A percentile compares a stretch with the other conserved stretches of the same genome.
These are phyloP conservation scores for Linum trigynum DNA, from an alignment of 345 rosid genomes.

Conservation along the genomic window DNA sequence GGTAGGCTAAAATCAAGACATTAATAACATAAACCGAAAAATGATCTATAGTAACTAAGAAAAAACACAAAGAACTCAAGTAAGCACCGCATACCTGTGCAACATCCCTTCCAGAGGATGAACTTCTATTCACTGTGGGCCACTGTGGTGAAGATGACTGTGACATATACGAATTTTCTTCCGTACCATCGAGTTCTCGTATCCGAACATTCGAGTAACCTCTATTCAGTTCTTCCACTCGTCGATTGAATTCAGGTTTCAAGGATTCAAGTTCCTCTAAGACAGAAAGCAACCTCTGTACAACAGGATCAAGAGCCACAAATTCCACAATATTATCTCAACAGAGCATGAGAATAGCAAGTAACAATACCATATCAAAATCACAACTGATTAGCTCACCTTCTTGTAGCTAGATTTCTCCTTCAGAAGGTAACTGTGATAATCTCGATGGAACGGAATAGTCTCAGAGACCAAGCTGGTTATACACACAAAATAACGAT, in stretches of 20 bases:
- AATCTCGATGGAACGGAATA: constrained; percentile 85
- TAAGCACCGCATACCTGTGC: constrained; percentile 27
- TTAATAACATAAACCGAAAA: constrained; percentile 9
- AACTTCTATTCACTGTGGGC: constrained; percentile 27
- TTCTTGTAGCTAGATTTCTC: constrained; percentile 53
- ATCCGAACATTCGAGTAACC: constrained; percentile 20
- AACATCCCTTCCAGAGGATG: constrained; percentile 29
- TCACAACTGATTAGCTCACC: constrained; percentile 21
- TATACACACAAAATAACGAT: background rate
- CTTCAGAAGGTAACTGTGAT: constrained; percentile 41
- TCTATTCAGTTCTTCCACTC: constrained; percentile 43
- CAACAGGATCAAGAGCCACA: constrained; percentile 10
- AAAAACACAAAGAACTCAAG: constrained; percentile 1
- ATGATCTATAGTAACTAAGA: background rate
- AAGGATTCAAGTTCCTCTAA: constrained; percentile 70
- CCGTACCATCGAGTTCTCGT: constrained; percentile 29
- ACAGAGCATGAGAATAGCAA: background rate
- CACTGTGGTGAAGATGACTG: constrained; percentile 33
- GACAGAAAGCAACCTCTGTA: constrained; percentile 59
- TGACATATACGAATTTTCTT: constrained; percentile 23
- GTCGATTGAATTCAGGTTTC: constrained; percentile 58
- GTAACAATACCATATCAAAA: background rate
- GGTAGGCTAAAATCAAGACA: constrained; percentile 35
- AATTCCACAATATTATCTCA: constrained; percentile 1
- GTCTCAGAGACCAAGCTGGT: constrained; percentile 90